Base-by-base conservation (phyloP, 306 rosid genomes). In the Hippophae tibetana region DNA sequence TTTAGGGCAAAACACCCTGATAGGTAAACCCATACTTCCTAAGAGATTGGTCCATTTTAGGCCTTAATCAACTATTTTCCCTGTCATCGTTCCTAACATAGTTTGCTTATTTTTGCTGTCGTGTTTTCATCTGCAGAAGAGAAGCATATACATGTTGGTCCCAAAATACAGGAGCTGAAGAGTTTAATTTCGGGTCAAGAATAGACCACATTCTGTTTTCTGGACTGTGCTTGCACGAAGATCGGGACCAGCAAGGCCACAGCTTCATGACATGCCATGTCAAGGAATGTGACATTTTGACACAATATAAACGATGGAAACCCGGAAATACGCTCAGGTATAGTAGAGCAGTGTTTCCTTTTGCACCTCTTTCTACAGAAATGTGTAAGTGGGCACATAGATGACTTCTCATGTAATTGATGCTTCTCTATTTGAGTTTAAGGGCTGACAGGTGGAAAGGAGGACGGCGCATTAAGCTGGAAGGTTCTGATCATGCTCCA, bases 401-500 rank as follows among this genome's bases (percentile, higher is more conserved):
- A 56, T 65, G 38, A 31, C 38, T 31, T 10, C 43, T 3, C 13
- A 60, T 52, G 49, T 43, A 41, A 55, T 57, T 26, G 42, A 63
- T 66, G 13, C 51, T n/a, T 60, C 26, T 38, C 31, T 9, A 8
- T 25, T n/a, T 25, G 13, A 13, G 53, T 42, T 10, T 58, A 38
- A 57, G 58, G 62, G 52, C 62, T 43, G 69, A 42, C 72, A 76
- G 89, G 70, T 85, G 96, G 96, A 92, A 92, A 71, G 96, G 72
- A 72, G 90, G 88, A 50, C 85, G 63, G 56, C 79, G 79, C 64
- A 26, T 73, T 65, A 92, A 85, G 68, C 80, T 89, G 47, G 95
- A 92, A 83, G 96, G 96, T 57, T 92, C 98, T 43, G 96, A 92
- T 75, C 98, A 92, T 77, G 98, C 98, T 69, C 96, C 98, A 5